Percentiles rank a stretch among this genome's conserved stretches.
Conservation (phyloP, 1,284 basidiomycete species). For the Trametes pubescens region DNA sequence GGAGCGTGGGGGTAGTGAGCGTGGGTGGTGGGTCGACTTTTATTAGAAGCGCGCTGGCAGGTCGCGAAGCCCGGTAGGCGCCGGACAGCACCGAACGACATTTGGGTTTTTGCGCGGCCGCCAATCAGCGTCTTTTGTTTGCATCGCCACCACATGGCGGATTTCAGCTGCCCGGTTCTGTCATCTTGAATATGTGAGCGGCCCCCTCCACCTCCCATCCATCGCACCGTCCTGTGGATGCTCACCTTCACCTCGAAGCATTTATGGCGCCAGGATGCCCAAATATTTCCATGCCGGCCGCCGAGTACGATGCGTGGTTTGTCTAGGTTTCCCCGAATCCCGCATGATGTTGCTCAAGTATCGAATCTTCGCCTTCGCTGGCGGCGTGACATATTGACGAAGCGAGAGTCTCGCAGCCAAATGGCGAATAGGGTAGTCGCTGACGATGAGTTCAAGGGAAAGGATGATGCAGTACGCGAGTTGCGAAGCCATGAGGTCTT, state of each 20-base stretch:
- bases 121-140: background rate
- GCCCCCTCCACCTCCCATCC: background rate
- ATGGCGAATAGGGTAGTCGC: too few species aligned
- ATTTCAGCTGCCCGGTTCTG: background rate
- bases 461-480: too few species aligned
- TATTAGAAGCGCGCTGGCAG: constrained; percentile 13
- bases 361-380: too few species aligned
- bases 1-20: constrained; percentile 21
- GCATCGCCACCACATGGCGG: constrained; percentile 10
- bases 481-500: too few species aligned
- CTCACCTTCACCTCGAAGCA: background rate
- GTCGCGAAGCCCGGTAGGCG: background rate
- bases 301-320: too few species aligned
- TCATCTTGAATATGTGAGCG: constrained; percentile 4
- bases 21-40: constrained; percentile 21
- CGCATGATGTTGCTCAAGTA: too few species aligned
- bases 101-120: constrained; percentile 11
- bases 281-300: too few species aligned
- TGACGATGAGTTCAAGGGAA: too few species aligned
- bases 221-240: background rate
- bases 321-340: too few species aligned
- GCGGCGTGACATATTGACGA: too few species aligned
- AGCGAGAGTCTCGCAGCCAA: too few species aligned
- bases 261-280: background rate
- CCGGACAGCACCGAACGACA: constrained; percentile 18